Evolutionary conservation across 2,329 filamentous ascomycete genomes (phyloP).

Genomic region (Cordyceps farinosa): DNA sequence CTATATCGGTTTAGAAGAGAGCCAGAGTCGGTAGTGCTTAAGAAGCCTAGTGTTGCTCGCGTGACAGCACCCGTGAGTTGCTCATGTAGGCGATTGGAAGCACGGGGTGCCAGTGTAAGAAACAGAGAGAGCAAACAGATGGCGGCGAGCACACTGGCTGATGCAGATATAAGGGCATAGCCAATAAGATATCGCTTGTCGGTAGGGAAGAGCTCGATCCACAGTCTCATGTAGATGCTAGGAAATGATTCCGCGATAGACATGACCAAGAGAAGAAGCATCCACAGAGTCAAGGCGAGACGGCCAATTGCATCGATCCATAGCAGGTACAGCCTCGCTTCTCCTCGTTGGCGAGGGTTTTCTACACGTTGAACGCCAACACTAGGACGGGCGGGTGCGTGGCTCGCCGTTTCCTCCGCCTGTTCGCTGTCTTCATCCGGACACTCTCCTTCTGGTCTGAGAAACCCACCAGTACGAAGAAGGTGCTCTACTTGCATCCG

Average conservation of each 20-base stretch:
- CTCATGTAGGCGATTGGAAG: background rate
- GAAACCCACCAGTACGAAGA: too few relatives aligned
- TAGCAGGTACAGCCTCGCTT: background rate
- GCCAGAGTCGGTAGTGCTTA: background rate
- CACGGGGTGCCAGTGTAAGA: background rate
- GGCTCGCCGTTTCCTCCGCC: too few relatives aligned
- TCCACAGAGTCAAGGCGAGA: background rate
- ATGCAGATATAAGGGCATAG: background rate
- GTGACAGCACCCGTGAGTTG: background rate
- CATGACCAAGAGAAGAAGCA: background rate
- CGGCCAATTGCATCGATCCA: background rate
- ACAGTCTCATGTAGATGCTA: background rate
- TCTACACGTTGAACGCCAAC: too few relatives aligned
- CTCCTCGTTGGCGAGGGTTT: background rate
- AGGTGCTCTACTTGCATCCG: too few relatives aligned
- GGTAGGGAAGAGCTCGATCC: background rate
- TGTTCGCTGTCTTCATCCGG: too few relatives aligned
- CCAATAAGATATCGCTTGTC: background rate
- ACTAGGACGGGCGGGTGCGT: too few relatives aligned
- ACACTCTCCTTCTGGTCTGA: too few relatives aligned
- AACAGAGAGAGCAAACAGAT: background rate
- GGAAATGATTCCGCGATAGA: background rate
- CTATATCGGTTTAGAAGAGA: background rate
- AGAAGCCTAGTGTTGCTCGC: background rate
- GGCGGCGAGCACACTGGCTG: background rate